A percentile compares a stretch with the other conserved stretches of the same genome.
Conservation (phyloP, 2,329 filamentous ascomycete species). For the Stagonosporopsis chrysanthemi region DNA sequence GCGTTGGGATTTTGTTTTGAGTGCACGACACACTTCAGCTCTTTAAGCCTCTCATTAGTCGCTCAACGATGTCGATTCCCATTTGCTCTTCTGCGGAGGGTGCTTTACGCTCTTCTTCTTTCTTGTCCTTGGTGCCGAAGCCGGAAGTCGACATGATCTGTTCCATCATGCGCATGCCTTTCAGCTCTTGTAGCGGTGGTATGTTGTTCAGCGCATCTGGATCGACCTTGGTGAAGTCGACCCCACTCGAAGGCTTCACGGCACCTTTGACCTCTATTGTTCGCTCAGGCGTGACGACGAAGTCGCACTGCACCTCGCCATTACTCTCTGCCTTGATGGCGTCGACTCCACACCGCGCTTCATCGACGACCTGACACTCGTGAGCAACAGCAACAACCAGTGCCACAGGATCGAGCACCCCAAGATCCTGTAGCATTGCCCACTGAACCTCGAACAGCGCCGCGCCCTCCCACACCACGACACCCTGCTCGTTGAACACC, state of each 20-base stretch:
- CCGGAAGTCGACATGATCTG: conserved; percentile 39
- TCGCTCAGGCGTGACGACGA: conserved; percentile 49
- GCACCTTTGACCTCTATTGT: conserved; percentile 38
- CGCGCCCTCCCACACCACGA: conserved; percentile 53
- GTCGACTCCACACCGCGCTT: conserved; percentile 32
- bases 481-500: conserved; percentile 50
- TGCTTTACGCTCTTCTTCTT: conserved; percentile 11
- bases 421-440: conserved; percentile 50
- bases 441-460: conserved; percentile 56
- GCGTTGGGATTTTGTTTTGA: background rate
- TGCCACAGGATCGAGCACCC: conserved; percentile 36
- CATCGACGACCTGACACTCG: conserved; percentile 53
- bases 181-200: conserved; percentile 46
- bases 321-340: conserved; percentile 34
- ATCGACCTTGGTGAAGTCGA: conserved; percentile 51
- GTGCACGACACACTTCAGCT: conserved; percentile 4
- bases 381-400: conserved; percentile 51
- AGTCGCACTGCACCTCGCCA: conserved; percentile 54
- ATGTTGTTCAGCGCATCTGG: conserved; percentile 51
- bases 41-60: conserved; percentile 42
- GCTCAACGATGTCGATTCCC: conserved; percentile 44
- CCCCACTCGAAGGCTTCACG: conserved; percentile 46
- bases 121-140: conserved; percentile 16
- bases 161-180: conserved; percentile 48
- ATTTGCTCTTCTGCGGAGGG: conserved; percentile 39